Evolutionary conservation across 2,329 filamentous ascomycete species (phyloP).

Genomic region (Beauveria australis): DNA sequence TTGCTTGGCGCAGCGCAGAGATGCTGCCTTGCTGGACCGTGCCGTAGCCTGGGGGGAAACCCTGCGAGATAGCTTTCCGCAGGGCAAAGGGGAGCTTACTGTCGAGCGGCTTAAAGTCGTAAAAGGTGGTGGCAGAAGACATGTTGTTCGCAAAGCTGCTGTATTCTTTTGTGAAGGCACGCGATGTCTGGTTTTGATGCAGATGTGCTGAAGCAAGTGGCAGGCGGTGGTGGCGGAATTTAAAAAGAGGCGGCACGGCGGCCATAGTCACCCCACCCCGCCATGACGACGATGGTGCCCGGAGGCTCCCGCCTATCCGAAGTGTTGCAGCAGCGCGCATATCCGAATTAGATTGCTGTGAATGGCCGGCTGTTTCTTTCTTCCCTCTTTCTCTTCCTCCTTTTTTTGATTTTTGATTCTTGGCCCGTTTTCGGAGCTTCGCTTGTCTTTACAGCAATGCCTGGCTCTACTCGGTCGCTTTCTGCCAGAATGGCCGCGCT

Average conservation of each 20-base stretch:
- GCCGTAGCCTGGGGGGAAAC: background rate
- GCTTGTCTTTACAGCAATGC: background rate
- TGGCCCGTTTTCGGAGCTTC: background rate
- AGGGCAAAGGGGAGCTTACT: constrained; percentile 44
- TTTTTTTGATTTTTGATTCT: background rate
- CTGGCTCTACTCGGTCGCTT: background rate
- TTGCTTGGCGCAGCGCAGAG: background rate
- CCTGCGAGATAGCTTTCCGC: background rate
- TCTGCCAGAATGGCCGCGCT: background rate
- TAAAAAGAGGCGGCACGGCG: background rate
- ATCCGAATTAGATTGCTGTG: background rate
- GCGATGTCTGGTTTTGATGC: background rate
- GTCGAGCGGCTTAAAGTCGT: constrained; percentile 76
- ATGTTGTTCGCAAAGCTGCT: constrained; percentile 20
- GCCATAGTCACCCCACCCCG: constrained; percentile 1
- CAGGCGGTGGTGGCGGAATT: background rate
- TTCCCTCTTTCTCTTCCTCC: background rate
- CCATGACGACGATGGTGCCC: constrained; percentile 4
- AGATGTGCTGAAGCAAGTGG: background rate
- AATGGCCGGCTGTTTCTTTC: background rate
- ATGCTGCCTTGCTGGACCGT: background rate
- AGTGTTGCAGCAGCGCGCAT: background rate
- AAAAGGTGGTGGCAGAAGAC: constrained; percentile 49
- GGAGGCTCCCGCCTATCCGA: constrained; percentile 4
- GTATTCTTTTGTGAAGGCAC: background rate